Evolutionary conservation across 371 early-diverging fungal genomes (phyloP).

Genomic region (Dentiscutata heterogama): DNA sequence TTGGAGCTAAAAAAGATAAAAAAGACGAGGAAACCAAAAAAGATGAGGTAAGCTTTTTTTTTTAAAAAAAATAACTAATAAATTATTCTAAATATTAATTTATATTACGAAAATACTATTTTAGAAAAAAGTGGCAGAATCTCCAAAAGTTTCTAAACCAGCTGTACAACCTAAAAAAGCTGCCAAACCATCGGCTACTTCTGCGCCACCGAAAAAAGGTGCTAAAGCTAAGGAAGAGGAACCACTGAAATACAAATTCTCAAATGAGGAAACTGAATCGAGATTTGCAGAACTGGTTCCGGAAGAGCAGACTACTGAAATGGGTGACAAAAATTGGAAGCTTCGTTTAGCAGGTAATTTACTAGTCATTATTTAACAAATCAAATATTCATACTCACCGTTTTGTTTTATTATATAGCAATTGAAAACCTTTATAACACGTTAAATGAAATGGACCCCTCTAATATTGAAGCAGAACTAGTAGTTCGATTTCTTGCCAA

Average conservation of each 20-base stretch:
- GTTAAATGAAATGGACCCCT: constrained; percentile 50
- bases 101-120: background rate
- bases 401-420: constrained; percentile 53
- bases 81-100: background rate
- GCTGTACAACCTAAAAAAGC: constrained; percentile 56
- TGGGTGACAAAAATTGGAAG: constrained; percentile 88
- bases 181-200: constrained; percentile 61
- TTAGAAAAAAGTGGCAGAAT: constrained; percentile 30
- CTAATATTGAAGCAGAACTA: constrained; percentile 82
- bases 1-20: constrained; percentile 50
- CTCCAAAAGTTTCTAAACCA: constrained; percentile 49
- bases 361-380: background rate
- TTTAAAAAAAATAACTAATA: too few species aligned
- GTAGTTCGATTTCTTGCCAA: constrained; percentile 81
- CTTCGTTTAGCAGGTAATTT: constrained; percentile 74
- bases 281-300: constrained; percentile 72
- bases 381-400: background rate
- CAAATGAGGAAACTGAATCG: constrained; percentile 74
- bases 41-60: background rate
- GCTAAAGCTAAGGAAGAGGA: constrained; percentile 72
- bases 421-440: constrained; percentile 74
- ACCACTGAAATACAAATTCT: constrained; percentile 72
- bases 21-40: background rate
- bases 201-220: constrained; percentile 49
- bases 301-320: constrained; percentile 64